A percentile compares a stretch with the other conserved stretches of the same genome.
Conservation (phyloP, 208 protist species). For the Leishmania mexicana region DNA sequence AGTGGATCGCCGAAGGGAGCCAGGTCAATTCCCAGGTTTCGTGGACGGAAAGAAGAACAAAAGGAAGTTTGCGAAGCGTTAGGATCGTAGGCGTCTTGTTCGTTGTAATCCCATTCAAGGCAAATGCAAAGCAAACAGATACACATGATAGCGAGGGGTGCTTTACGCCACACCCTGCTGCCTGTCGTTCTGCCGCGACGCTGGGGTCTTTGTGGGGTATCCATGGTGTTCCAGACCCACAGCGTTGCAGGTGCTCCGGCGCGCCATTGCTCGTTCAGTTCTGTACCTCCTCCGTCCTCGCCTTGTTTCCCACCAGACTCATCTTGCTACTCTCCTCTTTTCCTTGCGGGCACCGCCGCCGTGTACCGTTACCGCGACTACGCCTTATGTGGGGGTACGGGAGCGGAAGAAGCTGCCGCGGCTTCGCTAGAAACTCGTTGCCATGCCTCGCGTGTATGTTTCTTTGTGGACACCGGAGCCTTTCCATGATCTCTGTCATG, state of each 20-base stretch:
- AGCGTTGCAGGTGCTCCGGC: background rate
- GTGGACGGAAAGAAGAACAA: constrained; percentile 87
- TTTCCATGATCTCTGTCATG: constrained; percentile 63
- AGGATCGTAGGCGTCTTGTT: constrained; percentile 29
- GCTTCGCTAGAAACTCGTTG: background rate
- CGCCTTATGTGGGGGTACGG: background rate
- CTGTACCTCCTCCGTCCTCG: background rate
- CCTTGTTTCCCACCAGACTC: background rate
- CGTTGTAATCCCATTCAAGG: constrained; percentile 4
- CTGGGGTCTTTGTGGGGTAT: background rate
- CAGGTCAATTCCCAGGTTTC: constrained; percentile 85
- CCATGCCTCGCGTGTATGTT: background rate
- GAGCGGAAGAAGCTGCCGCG: background rate
- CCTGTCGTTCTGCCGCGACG: background rate
- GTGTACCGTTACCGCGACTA: background rate
- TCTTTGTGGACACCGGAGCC: too few species aligned
- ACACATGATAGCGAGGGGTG: background rate
- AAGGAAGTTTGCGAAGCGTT: constrained; percentile 88
- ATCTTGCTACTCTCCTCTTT: background rate
- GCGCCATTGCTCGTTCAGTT: background rate
- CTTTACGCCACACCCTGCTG: background rate
- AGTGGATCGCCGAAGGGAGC: constrained; percentile 78
- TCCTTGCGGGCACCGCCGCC: background rate
- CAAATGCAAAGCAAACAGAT: background rate
- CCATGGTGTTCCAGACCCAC: background rate